phyloP scores from a whole-genome alignment of 179 eudicot species.

The Kewa caespitosa region DNA sequence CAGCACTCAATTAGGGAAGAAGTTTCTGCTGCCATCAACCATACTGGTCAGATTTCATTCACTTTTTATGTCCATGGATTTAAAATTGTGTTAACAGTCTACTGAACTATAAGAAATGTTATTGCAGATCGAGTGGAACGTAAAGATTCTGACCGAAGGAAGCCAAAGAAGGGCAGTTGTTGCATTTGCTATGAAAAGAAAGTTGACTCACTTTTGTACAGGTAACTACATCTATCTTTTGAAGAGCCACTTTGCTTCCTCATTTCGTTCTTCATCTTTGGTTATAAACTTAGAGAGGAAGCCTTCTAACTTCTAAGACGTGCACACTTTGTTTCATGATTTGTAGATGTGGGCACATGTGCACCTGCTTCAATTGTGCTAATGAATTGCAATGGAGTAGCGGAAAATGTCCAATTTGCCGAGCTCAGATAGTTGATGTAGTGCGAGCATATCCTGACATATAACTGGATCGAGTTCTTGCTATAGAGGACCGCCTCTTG shows the following conservation, averaged over 20 bases:
- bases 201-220: constrained; percentile 70
- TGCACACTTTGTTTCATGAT: background rate
- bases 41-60: constrained; percentile 35
- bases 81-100: background rate
- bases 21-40: constrained; percentile 30
- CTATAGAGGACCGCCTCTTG: constrained; percentile 2
- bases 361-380: constrained; percentile 77
- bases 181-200: constrained; percentile 57
- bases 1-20: constrained; percentile 51
- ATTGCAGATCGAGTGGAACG: constrained; percentile 8
- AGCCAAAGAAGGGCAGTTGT: constrained; percentile 42
- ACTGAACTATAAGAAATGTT: background rate
- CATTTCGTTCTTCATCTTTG: too few relatives aligned
- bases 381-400: constrained; percentile 56
- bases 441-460: constrained; percentile 44
- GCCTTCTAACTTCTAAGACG: background rate
- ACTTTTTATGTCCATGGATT: background rate
- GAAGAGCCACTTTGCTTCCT: background rate
- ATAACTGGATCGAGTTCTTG: constrained; percentile 21
- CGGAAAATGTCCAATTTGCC: constrained; percentile 69
- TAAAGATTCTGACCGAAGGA: constrained; percentile 1
- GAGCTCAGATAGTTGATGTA: constrained; percentile 62
- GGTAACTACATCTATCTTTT: constrained; percentile 37
- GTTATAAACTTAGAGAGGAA: background rate
- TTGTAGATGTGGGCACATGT: constrained; percentile 91